Evolutionary conservation across 306 rosid genomes (phyloP).

Genomic region (Sindora glabra): DNA sequence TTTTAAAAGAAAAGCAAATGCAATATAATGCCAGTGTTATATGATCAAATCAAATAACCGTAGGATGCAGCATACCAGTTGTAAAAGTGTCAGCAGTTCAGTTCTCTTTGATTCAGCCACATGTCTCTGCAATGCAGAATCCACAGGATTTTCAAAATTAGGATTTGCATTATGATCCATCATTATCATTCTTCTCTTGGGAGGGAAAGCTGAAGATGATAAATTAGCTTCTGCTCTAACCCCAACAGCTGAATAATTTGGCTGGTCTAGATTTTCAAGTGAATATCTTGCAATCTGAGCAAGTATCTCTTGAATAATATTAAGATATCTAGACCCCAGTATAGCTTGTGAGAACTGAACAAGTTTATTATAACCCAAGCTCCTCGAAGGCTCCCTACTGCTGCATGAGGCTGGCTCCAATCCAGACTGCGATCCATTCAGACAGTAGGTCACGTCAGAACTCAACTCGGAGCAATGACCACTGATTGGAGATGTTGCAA

Average conservation of each 20-base stretch:
- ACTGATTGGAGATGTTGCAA: slow-evolving; percentile 42
- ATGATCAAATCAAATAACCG: background rate
- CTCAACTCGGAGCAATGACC: slow-evolving; percentile 47
- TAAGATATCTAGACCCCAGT: slow-evolving; percentile 63
- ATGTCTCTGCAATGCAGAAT: slow-evolving; percentile 25
- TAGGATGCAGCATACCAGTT: slow-evolving; percentile 47
- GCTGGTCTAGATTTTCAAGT: slow-evolving; percentile 39
- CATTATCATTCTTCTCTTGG: background rate
- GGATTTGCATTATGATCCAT: slow-evolving; percentile 14
- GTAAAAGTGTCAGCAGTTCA: slow-evolving; percentile 61
- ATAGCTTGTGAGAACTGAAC: slow-evolving; percentile 38
- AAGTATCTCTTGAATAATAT: slow-evolving; percentile 64
- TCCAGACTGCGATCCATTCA: slow-evolving; percentile 33
- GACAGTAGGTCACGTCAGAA: slow-evolving; percentile 29
- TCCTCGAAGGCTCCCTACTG: slow-evolving; percentile 31
- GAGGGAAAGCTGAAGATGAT: slow-evolving; percentile 1
- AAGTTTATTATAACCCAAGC: slow-evolving; percentile 27
- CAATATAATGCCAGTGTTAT: no score
- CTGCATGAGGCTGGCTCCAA: slow-evolving; percentile 43
- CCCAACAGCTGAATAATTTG: slow-evolving; percentile 23
- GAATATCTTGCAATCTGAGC: slow-evolving; percentile 66
- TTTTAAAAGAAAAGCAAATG: background rate
- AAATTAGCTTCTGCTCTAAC: slow-evolving; percentile 12
- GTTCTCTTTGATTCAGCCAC: slow-evolving; percentile 52
- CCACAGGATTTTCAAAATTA: slow-evolving; percentile 21